phyloP scores from a whole-genome alignment of 176 grass and related monocot genomes.

The Cymbopogon citratus region DNA sequence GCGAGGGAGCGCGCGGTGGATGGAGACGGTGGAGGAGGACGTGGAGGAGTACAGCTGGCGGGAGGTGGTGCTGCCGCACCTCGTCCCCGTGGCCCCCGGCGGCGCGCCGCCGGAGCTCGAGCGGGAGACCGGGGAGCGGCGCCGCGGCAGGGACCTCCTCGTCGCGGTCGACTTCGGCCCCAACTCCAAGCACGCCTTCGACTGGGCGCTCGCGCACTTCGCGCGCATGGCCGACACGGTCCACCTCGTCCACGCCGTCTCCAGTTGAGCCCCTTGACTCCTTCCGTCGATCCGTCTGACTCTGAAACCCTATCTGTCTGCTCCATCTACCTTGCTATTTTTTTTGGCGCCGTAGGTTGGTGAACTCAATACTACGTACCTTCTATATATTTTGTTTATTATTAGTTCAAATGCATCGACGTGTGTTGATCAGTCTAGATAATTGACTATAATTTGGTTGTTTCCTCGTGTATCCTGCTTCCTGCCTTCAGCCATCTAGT shows the following conservation, averaged over 20 bases:
- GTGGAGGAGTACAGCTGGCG: conserved; percentile 86
- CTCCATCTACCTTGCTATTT: neutral
- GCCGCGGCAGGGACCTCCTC: conserved; percentile 69
- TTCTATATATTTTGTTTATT: neutral
- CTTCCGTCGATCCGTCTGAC: neutral
- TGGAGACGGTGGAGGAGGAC: conserved; percentile 66
- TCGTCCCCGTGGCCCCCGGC: conserved; percentile 54
- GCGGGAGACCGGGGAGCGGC: conserved; percentile 71
- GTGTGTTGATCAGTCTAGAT: neutral
- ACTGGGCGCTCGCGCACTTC: conserved; percentile 76
- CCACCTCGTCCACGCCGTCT: conserved; percentile 74
- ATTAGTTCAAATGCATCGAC: neutral
- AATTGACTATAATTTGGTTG: neutral
- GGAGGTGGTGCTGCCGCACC: conserved; percentile 70
- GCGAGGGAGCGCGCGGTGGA: neutral
- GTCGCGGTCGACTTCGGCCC: conserved; percentile 83
- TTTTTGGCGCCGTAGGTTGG: neutral
- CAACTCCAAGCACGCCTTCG: conserved; percentile 84
- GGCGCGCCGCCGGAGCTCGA: conserved; percentile 60
- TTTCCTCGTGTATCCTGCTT: neutral
- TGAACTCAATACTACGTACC: neutral
- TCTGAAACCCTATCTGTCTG: neutral
- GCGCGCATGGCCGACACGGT: conserved; percentile 79
- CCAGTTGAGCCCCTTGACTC: conserved; percentile 36
- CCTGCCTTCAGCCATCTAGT: neutral